These are phyloP conservation scores for Lasiodiplodia hormozganensis DNA, from an alignment of 2,329 filamentous ascomycete species.

Conservation along the genomic window DNA sequence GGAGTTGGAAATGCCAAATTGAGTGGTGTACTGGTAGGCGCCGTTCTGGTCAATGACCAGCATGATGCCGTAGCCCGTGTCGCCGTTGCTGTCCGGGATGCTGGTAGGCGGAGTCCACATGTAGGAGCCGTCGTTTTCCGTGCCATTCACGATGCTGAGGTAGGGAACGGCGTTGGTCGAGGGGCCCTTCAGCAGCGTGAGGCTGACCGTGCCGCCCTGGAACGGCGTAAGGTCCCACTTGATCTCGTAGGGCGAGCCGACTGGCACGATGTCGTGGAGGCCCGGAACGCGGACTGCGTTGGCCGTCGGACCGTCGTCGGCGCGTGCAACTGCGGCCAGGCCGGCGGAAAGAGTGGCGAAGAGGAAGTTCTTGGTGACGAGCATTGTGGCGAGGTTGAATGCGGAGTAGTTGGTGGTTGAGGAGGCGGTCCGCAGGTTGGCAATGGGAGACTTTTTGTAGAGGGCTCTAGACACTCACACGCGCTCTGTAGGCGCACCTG, in stretches of 20 bases:
- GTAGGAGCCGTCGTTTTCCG: slow-evolving; percentile 63
- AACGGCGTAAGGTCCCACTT: slow-evolving; percentile 59
- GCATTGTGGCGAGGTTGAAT: slow-evolving; percentile 39
- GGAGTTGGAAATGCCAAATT: slow-evolving; percentile 65
- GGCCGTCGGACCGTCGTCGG: slow-evolving; percentile 47
- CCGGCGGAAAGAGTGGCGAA: slow-evolving; percentile 60
- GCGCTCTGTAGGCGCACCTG: background rate
- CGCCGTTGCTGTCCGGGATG: slow-evolving; percentile 52
- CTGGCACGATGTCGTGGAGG: slow-evolving; percentile 55
- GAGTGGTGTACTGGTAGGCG: slow-evolving; percentile 66
- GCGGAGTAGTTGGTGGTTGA: background rate
- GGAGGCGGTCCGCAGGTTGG: background rate
- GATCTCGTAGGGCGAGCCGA: slow-evolving; percentile 63
- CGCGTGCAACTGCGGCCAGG: slow-evolving; percentile 54
- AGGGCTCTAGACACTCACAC: background rate
- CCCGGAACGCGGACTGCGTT: slow-evolving; percentile 63
- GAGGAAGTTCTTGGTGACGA: slow-evolving; percentile 47
- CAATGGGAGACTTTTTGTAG: background rate
- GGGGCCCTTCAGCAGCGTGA: slow-evolving; percentile 67
- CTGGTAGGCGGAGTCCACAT: slow-evolving; percentile 59
- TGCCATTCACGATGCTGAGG: slow-evolving; percentile 55
- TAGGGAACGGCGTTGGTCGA: slow-evolving; percentile 60
- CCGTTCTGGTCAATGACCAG: slow-evolving; percentile 66
- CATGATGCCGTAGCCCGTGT: slow-evolving; percentile 65
- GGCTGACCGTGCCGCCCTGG: slow-evolving; percentile 55